These are phyloP conservation scores for Rhizopogon salebrosus DNA, from an alignment of 768 basidiomycete species.

Conservation along the genomic window DNA sequence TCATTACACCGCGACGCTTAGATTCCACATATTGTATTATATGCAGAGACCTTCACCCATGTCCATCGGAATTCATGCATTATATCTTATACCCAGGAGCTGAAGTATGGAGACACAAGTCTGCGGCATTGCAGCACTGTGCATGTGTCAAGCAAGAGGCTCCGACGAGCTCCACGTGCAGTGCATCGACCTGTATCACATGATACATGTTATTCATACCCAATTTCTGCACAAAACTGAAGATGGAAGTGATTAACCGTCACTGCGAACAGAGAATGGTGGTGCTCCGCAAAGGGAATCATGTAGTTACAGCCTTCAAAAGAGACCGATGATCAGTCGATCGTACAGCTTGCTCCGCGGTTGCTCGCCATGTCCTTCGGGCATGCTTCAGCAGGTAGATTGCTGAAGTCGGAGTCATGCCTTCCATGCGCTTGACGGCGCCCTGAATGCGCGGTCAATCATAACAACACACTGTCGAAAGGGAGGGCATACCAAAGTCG, in stretches of 20 bases:
- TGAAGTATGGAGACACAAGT: background rate
- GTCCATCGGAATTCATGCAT: background rate
- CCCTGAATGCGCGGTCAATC: conserved; percentile 44
- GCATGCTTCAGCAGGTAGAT: conserved; percentile 66
- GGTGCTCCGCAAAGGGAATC: background rate
- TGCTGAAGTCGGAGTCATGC: conserved; percentile 82
- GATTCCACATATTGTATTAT: conserved; percentile 2
- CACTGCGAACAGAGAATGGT: background rate
- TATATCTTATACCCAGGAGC: too few species aligned
- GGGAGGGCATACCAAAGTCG: conserved; percentile 50
- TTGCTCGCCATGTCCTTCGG: conserved; percentile 27
- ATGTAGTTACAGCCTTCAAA: background rate
- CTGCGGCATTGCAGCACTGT: too few species aligned
- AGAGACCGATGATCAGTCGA: background rate
- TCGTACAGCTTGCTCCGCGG: background rate
- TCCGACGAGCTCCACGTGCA: too few species aligned
- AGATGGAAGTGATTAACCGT: background rate
- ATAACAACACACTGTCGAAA: background rate
- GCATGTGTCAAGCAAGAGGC: too few species aligned
- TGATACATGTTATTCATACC: background rate
- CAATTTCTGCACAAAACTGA: too few species aligned
- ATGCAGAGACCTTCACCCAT: background rate
- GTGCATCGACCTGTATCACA: too few species aligned
- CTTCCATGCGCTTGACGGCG: conserved; percentile 90
- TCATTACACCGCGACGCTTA: background rate